Conservation (phyloP, 305 asterid species). For the Fraxinus sp. region DNA sequence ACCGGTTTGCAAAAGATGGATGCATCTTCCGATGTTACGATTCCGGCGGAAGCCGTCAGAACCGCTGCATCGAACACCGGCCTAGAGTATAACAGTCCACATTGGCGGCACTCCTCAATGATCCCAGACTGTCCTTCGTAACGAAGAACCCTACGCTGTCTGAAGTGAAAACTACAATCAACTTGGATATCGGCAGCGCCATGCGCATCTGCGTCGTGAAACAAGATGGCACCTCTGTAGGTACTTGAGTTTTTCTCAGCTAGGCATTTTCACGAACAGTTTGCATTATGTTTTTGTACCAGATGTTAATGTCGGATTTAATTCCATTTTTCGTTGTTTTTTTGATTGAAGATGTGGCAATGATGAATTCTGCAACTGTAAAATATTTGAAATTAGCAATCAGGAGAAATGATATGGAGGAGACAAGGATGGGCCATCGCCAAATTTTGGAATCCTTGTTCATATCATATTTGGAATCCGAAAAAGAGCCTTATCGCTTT, state of each 20-base stretch:
- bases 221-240: conserved; percentile 61
- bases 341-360: conserved; percentile 51
- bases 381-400: conserved; percentile 70
- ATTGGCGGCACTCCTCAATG: conserved; percentile 60
- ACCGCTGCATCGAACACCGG: conserved; percentile 19
- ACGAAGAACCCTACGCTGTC: conserved; percentile 67
- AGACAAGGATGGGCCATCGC: conserved; percentile 82
- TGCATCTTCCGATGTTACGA: conserved; percentile 22
- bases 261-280: conserved; percentile 40
- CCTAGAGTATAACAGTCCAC: conserved; percentile 63
- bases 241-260: conserved; percentile 35
- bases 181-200: conserved; percentile 91
- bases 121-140: conserved; percentile 75
- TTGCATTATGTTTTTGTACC: conserved; percentile 4
- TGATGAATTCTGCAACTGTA: conserved; percentile 74
- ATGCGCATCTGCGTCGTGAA: conserved; percentile 74
- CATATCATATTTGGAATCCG: background rate
- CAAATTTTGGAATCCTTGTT: conserved; percentile 39
- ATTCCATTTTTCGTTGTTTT: background rate
- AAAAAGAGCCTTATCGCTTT: background rate
- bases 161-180: conserved; percentile 83
- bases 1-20: conserved; percentile 20
- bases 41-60: conserved; percentile 14
- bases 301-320: background rate
- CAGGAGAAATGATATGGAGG: conserved; percentile 61